Evolutionary conservation across 106 monocot genomes (phyloP).

Genomic region (Vanilla planifolia): DNA sequence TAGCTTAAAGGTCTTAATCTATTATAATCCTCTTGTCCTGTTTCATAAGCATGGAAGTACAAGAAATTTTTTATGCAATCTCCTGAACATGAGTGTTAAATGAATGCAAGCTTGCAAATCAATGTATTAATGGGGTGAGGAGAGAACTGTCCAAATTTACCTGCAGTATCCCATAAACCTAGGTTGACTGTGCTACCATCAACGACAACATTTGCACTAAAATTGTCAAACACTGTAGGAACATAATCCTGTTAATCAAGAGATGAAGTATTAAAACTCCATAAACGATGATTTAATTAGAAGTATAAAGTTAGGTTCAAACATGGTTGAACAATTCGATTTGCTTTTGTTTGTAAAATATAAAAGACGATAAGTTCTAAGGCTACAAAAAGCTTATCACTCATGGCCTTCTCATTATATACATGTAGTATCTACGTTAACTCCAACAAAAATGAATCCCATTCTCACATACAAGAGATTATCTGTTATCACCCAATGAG

Average conservation of each 20-base stretch:
- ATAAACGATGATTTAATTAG: too few relatives aligned
- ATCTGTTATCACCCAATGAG: neutral
- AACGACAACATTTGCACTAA: slow-evolving; percentile 8
- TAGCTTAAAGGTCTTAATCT: slow-evolving; percentile 6
- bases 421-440: too few relatives aligned
- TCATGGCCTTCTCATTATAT: too few relatives aligned
- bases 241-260: slow-evolving; percentile 2
- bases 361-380: too few relatives aligned
- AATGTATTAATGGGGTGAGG: neutral
- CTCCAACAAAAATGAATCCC: neutral
- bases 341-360: too few relatives aligned
- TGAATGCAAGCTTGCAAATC: too few relatives aligned
- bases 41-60: neutral
- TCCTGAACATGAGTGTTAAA: too few relatives aligned
- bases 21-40: slow-evolving; percentile 3
- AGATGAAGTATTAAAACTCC: too few relatives aligned
- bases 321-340: too few relatives aligned
- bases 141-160: neutral
- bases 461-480: neutral
- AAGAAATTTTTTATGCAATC: too few relatives aligned
- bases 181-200: slow-evolving; percentile 5
- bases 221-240: slow-evolving; percentile 6
- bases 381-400: too few relatives aligned
- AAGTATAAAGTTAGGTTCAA: neutral
- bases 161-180: slow-evolving; percentile 7